Evolutionary conservation across 2,329 filamentous ascomycete genomes (phyloP), one percentile per base, ranked within the genome.

Genomic region (Scedosporium aurantiacum): DNA sequence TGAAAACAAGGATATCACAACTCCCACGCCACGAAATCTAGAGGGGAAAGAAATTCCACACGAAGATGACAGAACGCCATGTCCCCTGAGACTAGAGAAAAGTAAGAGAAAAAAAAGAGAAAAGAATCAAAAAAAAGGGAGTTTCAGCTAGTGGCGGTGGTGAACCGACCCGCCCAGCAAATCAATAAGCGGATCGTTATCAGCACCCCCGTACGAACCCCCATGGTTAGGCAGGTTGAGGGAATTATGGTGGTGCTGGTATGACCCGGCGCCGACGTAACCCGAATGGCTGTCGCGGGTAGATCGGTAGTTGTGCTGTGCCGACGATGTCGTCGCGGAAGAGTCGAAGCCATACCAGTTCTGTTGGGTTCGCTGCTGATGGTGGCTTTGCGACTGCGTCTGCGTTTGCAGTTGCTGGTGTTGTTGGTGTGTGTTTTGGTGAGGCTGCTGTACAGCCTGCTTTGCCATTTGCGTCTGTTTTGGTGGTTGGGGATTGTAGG

Each of bases 331-430:
- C 37, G 50, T 14, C 2, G 21, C 12, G 18, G 50, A 54, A 12
- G 50, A 28, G 23, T 23, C 21, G 32, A 60, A 56, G 12, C 50
- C 32, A 23, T 61, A 61, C 59, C 62, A 58, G 40, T 32, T 57
- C n/a, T 61, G 58, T 25, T 61, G 45, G 21, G 43, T 58, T 12
- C 60, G 62, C 6, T 63, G 59, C 41, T 62, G 61, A 41, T 61
- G 61, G 23, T 63, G 50, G 7, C 63, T 32, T 37, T 66, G 65
- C 60, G 67, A 65, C 47, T 61, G 63, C 5, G 62, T 14, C 57
- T 63, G 45, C 41, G 41, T 10, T n/a, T 57, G 55, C 16, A 67
- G 50, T 14, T 64, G 37, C 32, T 66, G 65, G 60, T 67, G 67
- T 54, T 61, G 62, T 7, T 61, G 14, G 54, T 63, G 45, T 37